phyloP scores from a whole-genome alignment of 306 rosid genomes.

The Cajanus cajan region DNA sequence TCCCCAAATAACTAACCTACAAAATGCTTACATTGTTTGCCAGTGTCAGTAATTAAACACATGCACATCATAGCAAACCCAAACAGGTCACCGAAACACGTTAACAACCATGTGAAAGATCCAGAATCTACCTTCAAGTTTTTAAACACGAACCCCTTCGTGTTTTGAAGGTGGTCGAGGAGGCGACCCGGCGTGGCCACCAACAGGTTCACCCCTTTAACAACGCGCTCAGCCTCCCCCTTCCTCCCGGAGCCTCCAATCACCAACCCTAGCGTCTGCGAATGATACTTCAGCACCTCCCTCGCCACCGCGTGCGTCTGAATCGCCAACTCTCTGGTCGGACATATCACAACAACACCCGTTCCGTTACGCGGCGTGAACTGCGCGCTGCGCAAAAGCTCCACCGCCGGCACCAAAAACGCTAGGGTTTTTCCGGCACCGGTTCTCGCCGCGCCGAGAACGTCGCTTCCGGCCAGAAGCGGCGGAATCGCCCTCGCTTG shows the following conservation, averaged over 20 bases:
- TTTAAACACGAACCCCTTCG: constrained; percentile 74
- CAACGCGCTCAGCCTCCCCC: constrained; percentile 84
- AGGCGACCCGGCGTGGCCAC: constrained; percentile 98
- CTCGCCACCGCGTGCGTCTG: constrained; percentile 94
- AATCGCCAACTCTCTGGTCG: constrained; percentile 95
- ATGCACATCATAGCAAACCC: too few species aligned
- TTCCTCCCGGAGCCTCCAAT: constrained; percentile 87
- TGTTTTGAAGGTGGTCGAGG: constrained; percentile 89
- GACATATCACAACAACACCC: constrained; percentile 86
- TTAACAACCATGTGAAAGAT: not conserved
- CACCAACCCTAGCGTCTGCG: constrained; percentile 82
- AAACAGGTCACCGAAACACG: too few species aligned
- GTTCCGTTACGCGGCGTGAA: constrained; percentile 78
- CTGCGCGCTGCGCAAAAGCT: constrained; percentile 51
- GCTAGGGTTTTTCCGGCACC: constrained; percentile 98
- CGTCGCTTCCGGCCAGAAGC: constrained; percentile 69
- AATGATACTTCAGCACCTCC: constrained; percentile 87
- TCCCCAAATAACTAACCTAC: not conserved
- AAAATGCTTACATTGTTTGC: not conserved
- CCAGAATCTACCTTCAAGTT: constrained; percentile 60
- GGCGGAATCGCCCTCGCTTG: constrained; percentile 78
- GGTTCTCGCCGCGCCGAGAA: constrained; percentile 96
- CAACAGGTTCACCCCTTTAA: constrained; percentile 79
- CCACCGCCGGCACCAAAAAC: constrained; percentile 86
- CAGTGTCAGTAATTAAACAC: not conserved